Conservation (phyloP, 805 yeast species). For the Spathaspora girioi region DNA sequence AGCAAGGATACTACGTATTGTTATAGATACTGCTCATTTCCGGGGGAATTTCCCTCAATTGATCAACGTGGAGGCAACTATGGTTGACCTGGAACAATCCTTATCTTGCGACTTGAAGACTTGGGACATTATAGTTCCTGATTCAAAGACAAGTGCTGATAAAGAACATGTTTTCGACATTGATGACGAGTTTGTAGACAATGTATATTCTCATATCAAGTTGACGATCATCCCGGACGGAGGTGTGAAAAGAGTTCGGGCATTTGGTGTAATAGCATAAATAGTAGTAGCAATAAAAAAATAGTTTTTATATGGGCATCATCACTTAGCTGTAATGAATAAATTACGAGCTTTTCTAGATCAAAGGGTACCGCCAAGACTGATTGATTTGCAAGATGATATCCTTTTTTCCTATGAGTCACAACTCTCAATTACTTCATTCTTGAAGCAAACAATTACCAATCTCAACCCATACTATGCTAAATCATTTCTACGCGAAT, state of each 20-base stretch:
- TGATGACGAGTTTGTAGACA: constrained; percentile 7
- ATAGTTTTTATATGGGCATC: background rate
- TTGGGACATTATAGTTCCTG: constrained; percentile 67
- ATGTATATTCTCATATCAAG: constrained; percentile 63
- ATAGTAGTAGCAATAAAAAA: background rate
- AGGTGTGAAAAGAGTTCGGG: constrained; percentile 88
- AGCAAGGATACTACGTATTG: constrained; percentile 53
- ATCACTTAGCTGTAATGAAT: constrained; percentile 1
- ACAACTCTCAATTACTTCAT: constrained; percentile 2
- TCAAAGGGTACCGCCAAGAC: constrained; percentile 7
- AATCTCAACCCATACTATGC: constrained; percentile 49
- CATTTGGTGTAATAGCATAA: constrained; percentile 55
- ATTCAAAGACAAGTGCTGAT: constrained; percentile 79
- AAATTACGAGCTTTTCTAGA: constrained; percentile 3
- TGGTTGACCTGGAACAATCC: constrained; percentile 22
- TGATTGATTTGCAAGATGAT: background rate
- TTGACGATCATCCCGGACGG: constrained; percentile 93
- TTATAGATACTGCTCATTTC: constrained; percentile 90
- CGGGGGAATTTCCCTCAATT: constrained; percentile 93
- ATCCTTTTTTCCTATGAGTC: constrained; percentile 3
- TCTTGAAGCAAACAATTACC: background rate
- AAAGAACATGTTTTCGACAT: constrained; percentile 62
- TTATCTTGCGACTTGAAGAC: constrained; percentile 25
- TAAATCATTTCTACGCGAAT: constrained; percentile 40
- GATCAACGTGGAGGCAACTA: constrained; percentile 63